Conservation (phyloP, 1,284 basidiomycete genomes). For the Puccinia hordei region DNA sequence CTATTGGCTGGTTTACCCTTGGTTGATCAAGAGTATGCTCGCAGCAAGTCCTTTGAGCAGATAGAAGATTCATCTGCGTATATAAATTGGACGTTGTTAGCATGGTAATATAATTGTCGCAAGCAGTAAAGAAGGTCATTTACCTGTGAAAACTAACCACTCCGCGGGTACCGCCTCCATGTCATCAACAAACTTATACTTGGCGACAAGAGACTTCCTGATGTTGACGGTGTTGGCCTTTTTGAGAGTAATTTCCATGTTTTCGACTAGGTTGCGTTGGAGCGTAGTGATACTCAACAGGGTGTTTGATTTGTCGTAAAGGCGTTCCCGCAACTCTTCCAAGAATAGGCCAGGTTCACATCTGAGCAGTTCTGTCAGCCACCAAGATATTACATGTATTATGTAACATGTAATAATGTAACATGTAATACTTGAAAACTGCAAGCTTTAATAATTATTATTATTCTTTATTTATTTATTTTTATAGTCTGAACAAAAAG, state of each 20-base stretch:
- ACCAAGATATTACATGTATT: no score
- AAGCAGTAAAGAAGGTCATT: no score
- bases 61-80: not conserved
- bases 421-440: no score
- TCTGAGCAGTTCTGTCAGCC: no score
- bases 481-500: no score
- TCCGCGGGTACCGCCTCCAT: not conserved
- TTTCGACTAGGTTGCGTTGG: not conserved
- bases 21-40: not conserved
- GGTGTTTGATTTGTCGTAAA: not conserved
- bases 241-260: not conserved
- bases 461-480: no score
- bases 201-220: not conserved
- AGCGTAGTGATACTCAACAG: not conserved
- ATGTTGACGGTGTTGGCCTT: constrained; percentile 9
- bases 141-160: not conserved
- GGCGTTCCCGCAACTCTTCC: not conserved
- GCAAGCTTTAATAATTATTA: no score
- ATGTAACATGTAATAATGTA: no score
- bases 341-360: not conserved
- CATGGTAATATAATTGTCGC: not conserved
- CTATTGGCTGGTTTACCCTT: not conserved
- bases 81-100: no score
- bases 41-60: not conserved
- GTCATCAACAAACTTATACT: not conserved